phyloP scores from a whole-genome alignment of 345 rosid species.

The Leavenworthia alabamica region DNA sequence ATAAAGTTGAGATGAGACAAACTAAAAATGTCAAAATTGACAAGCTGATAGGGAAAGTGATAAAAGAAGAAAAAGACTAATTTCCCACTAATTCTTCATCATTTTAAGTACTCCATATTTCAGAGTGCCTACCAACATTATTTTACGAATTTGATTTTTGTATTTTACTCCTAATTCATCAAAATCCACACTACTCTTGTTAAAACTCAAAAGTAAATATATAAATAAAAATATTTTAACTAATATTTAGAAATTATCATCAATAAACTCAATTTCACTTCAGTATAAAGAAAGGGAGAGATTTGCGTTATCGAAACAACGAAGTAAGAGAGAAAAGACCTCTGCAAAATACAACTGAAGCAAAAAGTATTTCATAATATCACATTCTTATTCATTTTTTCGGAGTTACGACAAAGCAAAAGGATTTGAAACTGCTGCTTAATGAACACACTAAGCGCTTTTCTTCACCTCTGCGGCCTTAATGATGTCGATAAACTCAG shows the following conservation, averaged over 20 bases:
- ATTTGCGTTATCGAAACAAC: not conserved
- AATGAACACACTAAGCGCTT: conserved; percentile 15
- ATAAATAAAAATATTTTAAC: too few relatives aligned
- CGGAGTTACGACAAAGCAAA: not conserved
- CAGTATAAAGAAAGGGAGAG: not conserved
- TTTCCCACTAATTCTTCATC: not conserved
- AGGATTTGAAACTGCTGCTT: not conserved
- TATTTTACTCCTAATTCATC: too few relatives aligned
- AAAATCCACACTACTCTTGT: too few relatives aligned
- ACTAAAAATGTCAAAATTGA: conserved; percentile 12
- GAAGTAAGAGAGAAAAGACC: not conserved
- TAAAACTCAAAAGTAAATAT: too few relatives aligned
- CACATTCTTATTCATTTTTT: conserved; percentile 23
- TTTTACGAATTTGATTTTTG: not conserved
- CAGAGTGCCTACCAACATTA: not conserved
- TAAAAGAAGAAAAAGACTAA: not conserved
- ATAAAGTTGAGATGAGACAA: not conserved
- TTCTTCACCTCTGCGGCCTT: conserved; percentile 35
- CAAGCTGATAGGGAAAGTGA: not conserved
- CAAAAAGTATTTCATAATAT: conserved; percentile 15
- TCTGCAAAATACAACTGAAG: conserved; percentile 10
- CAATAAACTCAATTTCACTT: not conserved
- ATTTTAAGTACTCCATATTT: not conserved
- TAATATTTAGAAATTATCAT: too few relatives aligned
- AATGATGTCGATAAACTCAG: conserved; percentile 34